Evolutionary conservation across 2,329 filamentous ascomycete genomes (phyloP), one percentile per base, ranked within the genome.

Genomic region (Xylaria sp.): DNA sequence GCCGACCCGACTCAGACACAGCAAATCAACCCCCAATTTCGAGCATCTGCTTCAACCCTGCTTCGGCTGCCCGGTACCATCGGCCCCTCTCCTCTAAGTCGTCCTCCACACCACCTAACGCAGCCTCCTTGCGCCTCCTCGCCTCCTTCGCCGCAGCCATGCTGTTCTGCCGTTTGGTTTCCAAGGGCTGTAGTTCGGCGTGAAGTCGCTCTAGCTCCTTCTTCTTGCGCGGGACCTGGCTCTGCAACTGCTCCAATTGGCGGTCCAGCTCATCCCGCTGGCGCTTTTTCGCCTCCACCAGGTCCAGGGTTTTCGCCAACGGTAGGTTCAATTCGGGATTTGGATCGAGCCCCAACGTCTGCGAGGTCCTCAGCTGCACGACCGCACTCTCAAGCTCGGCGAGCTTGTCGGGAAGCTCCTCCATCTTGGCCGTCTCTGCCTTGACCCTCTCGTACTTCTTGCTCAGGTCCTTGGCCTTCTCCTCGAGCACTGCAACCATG

Each of bases 71-170:
- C 67, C 86, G 84, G 77, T 88, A 87, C 91, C 91, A 94, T 67
- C 90, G 81, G 5, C 89, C 91, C 68, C 87, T 83, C 75, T 91
- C 88, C 73, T 93, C 91, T 31, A 93, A 74, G 70, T 93, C 90
- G 69, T 92, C 90, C 15, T 86, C 85, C 41, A 87, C 85, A 5
- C 88, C 89, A 4, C 86, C 85, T 7, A 88, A 77, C 8, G 87
- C 83, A 10, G 83, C 83, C 70, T 92, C 89, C 73, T 87, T 89
- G 69, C 89, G 83, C 70, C 86, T 81, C 74, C 83, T 84, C 11
- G 90, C 90, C 70, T 93, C 90, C 67, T 81, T 85, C n/a, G 90
- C 90, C 15, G 89, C 87, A 23, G 85, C 80, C 31, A 84, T 84
- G 64, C 85, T 88, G 51, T 84, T 87, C 63, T 86, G 82, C 68